Percentiles rank a stretch among this genome's conserved stretches.
Evolutionary conservation across 345 rosid species (phyloP).

Genomic region (Cardamine occulta): DNA sequence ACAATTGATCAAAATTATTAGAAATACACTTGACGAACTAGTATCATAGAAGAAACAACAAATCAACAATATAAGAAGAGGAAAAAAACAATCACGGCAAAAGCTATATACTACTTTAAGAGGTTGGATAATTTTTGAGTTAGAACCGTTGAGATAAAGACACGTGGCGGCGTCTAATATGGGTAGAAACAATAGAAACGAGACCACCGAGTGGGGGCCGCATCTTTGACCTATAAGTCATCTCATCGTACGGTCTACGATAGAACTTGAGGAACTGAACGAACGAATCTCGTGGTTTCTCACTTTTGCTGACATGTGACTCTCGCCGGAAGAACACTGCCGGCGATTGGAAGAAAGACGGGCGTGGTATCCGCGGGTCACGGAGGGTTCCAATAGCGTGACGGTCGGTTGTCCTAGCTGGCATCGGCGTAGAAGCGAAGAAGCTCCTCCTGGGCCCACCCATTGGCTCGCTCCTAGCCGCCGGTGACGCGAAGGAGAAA

Average conservation of each 20-base stretch:
- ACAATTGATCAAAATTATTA: slow-evolving; percentile 44
- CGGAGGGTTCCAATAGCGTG: slow-evolving; percentile 40
- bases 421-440: slow-evolving; percentile 91
- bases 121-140: slow-evolving; percentile 1
- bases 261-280: slow-evolving; percentile 75
- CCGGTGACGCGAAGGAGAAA: slow-evolving; percentile 88
- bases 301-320: slow-evolving; percentile 64
- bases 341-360: slow-evolving; percentile 95
- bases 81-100: background rate
- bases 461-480: slow-evolving; percentile 46
- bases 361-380: slow-evolving; percentile 75
- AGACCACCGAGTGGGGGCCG: slow-evolving; percentile 89
- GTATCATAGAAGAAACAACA: slow-evolving; percentile 17
- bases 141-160: slow-evolving; percentile 95
- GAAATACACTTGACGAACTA: slow-evolving; percentile 25
- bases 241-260: slow-evolving; percentile 94
- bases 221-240: slow-evolving; percentile 98
- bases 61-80: background rate
- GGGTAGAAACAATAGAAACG: slow-evolving; percentile 79
- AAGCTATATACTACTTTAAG: slow-evolving; percentile 39
- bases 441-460: slow-evolving; percentile 53
- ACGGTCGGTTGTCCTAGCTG: slow-evolving; percentile 60
- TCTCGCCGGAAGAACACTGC: slow-evolving; percentile 83
- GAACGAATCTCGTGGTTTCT: slow-evolving; percentile 74
- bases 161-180: slow-evolving; percentile 81